These are phyloP conservation scores for Glonium stellatum DNA, from an alignment of 495 filamentous ascomycete genomes.

Conservation along the genomic window DNA sequence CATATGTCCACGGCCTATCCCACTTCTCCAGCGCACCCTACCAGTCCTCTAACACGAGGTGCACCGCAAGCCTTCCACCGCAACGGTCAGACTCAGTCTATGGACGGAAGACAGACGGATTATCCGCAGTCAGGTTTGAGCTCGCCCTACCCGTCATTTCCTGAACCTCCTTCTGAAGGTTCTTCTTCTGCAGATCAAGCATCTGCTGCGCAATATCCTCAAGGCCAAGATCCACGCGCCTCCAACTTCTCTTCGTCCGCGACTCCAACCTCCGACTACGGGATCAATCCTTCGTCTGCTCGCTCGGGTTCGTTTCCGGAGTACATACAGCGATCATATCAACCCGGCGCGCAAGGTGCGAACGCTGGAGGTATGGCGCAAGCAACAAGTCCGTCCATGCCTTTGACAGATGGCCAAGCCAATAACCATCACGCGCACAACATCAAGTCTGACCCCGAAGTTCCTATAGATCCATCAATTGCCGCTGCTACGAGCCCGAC, in stretches of 20 bases:
- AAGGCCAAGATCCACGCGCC: slow-evolving; percentile 64
- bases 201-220: slow-evolving; percentile 68
- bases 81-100: slow-evolving; percentile 44
- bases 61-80: slow-evolving; percentile 33
- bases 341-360: slow-evolving; percentile 63
- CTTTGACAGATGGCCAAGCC: slow-evolving; percentile 68
- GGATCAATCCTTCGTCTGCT: slow-evolving; percentile 67
- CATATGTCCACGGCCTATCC: slow-evolving; percentile 38
- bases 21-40: slow-evolving; percentile 25
- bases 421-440: slow-evolving; percentile 59
- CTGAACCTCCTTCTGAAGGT: slow-evolving; percentile 69
- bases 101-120: slow-evolving; percentile 86
- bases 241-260: slow-evolving; percentile 65
- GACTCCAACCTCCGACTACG: slow-evolving; percentile 85
- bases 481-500: slow-evolving; percentile 86
- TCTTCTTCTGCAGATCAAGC: slow-evolving; percentile 75
- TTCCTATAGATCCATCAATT: slow-evolving; percentile 98
- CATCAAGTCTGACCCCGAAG: slow-evolving; percentile 86
- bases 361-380: slow-evolving; percentile 90
- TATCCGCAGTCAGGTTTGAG: slow-evolving; percentile 99
- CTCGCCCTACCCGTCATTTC: slow-evolving; percentile 66
- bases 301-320: slow-evolving; percentile 76
- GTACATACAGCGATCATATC: slow-evolving; percentile 54
- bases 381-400: slow-evolving; percentile 92
- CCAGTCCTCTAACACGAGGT: slow-evolving; percentile 30